A percentile compares a stretch with the other conserved stretches of the same genome.
These are phyloP conservation scores for Epichloe scottii DNA, from an alignment of 2,329 filamentous ascomycete genomes.

Conservation along the genomic window DNA sequence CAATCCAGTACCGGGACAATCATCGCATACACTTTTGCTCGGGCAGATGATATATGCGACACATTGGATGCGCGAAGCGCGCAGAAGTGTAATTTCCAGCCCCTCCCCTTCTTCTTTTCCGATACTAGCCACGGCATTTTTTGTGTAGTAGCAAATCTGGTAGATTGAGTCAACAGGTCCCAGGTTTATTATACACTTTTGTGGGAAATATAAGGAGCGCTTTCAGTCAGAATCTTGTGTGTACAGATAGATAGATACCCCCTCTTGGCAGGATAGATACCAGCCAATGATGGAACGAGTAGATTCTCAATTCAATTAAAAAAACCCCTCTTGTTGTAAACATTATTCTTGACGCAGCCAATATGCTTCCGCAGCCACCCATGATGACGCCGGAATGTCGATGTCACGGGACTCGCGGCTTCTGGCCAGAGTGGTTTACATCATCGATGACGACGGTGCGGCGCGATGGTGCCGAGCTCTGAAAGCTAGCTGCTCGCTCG, in stretches of 20 bases:
- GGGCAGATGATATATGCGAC: background rate
- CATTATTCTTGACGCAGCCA: background rate
- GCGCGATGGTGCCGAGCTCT: background rate
- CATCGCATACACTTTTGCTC: background rate
- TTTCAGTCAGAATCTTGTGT: background rate
- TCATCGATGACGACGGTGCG: slow-evolving; percentile 13
- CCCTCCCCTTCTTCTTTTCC: background rate
- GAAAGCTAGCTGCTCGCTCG: background rate
- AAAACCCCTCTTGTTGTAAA: background rate
- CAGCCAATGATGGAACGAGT: background rate
- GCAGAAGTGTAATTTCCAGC: background rate
- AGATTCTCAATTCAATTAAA: background rate
- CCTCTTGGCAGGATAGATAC: background rate
- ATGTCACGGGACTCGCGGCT: too few species aligned
- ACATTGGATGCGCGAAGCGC: background rate
- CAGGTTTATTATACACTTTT: background rate
- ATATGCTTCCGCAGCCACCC: too few species aligned
- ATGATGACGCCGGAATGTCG: too few species aligned
- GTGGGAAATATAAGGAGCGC: background rate
- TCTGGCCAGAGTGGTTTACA: slow-evolving; percentile 7
- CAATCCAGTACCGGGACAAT: background rate
- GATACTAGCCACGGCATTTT: background rate
- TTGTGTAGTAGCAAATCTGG: background rate
- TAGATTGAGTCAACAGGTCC: background rate
- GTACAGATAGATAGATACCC: slow-evolving; percentile 1